Base-by-base conservation (phyloP, 1,284 basidiomycete genomes). In the Ustilago tritici region DNA sequence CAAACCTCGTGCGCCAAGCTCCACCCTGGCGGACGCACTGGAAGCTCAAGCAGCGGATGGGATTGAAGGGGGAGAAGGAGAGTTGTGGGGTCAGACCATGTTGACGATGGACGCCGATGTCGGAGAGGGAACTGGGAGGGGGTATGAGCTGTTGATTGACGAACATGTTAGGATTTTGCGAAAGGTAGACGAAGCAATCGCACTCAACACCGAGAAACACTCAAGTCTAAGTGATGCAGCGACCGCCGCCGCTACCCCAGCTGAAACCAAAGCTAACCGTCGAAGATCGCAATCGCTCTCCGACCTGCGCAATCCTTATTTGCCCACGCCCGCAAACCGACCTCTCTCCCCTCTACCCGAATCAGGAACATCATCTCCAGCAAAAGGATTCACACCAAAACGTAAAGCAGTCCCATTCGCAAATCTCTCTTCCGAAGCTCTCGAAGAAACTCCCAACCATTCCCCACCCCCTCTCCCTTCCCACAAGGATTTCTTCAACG, bases 121-220 rank as follows among this genome's bases (percentile, higher is more conserved):
- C 23, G 23, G 3, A 28, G 23, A 53, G 23, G 55, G 32, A 34
- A 40, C 15, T 15, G 32, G 49, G 47, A 47, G 56, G 19, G 59
- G 53, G 4, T 19, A 49, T 31, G 67, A 58, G 17, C 43, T 83
- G 40, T 52, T 81, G 35, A 69, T 62, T 10, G 77, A 79, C 15
- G 82, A 83, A 47, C 74, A 82, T 43, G 67, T 65, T 3, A 56
- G 82, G 11, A 78, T 83, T 19, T 55, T 82, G 3, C 28, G 34
- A 2, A 56, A 75, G 6, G 71, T 79, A 1, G 80, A 80, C 7
- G 55, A 52, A 4, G 65, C 62, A 34, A 15, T 78, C 12, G 9
- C 12, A 9, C 11, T 8, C 1, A 19, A 46, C 40, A 12, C 6
- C 12, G 49, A 31, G 31, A 41, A 43, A 8, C 11, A 50, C 14